A percentile compares a stretch with the other conserved stretches of the same genome.
These are phyloP conservation scores for Salix arbutifolia DNA, from an alignment of 345 rosid genomes.

Conservation along the genomic window DNA sequence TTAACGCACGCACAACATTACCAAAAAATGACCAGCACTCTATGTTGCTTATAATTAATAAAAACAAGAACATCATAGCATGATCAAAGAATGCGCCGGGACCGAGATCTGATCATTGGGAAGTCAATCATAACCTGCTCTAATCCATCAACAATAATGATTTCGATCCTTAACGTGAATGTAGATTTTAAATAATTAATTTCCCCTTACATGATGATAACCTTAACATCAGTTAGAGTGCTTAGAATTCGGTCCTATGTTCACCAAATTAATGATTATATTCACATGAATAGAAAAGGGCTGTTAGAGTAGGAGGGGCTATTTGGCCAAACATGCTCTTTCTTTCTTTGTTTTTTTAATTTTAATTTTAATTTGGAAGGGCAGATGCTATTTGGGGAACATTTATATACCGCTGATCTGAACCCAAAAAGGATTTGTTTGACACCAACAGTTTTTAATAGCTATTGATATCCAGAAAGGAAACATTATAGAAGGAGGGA, in stretches of 20 bases:
- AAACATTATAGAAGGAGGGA: neutral
- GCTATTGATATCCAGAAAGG: neutral
- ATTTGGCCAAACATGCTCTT: neutral
- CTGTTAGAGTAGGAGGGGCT: neutral
- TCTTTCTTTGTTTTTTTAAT: too few species aligned
- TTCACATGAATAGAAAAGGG: neutral
- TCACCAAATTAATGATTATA: neutral
- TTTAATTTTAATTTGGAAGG: neutral
- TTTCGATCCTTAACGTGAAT: neutral
- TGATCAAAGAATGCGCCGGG: neutral
- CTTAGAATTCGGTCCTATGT: neutral
- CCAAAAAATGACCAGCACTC: neutral
- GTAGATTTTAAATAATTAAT: neutral
- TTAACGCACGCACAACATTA: neutral
- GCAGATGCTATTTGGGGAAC: constrained; percentile 1
- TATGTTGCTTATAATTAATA: neutral
- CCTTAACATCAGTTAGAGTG: neutral
- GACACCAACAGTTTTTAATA: constrained; percentile 20
- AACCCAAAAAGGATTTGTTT: constrained; percentile 21
- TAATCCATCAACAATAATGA: neutral
- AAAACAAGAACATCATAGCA: neutral
- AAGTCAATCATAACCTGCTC: neutral
- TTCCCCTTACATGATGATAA: neutral
- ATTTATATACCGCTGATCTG: constrained; percentile 3
- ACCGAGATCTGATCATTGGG: neutral